Conservation (phyloP, 805 yeast genomes). For the Ascoidea tarda region DNA sequence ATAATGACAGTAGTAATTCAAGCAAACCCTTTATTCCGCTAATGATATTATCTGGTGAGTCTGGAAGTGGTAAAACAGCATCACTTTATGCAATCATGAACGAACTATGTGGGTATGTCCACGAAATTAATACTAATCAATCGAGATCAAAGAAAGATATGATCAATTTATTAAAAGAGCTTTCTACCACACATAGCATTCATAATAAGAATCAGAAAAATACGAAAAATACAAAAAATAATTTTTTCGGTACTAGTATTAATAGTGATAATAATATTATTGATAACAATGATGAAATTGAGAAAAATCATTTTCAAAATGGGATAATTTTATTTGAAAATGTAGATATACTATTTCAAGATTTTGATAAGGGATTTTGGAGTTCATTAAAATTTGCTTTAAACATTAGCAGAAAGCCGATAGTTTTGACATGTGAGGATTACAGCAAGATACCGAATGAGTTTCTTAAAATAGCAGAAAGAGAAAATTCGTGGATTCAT, state of each 20-base stretch:
- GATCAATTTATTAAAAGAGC: conserved; percentile 49
- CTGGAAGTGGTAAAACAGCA: conserved; percentile 70
- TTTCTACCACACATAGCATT: conserved; percentile 74
- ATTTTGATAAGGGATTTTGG: conserved; percentile 76
- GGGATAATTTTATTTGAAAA: conserved; percentile 77
- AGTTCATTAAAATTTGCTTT: conserved; percentile 46
- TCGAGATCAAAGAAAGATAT: conserved; percentile 63
- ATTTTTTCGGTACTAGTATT: not conserved
- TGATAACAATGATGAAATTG: not conserved
- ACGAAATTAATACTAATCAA: conserved; percentile 70
- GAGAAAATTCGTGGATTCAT: conserved; percentile 25
- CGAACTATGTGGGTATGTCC: conserved; percentile 53
- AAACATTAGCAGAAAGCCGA: conserved; percentile 50
- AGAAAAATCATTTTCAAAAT: conserved; percentile 24
- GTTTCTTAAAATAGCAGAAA: conserved; percentile 29
- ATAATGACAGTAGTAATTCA: not conserved
- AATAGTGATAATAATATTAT: conserved; percentile 1
- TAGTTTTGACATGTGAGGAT: conserved; percentile 51
- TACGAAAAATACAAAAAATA: conserved; percentile 1
- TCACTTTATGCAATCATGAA: conserved; percentile 54
- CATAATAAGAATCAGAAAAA: conserved; percentile 20
- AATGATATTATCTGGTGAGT: conserved; percentile 52
- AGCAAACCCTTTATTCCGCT: conserved; percentile 36
- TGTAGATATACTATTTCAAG: conserved; percentile 66
- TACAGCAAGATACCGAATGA: conserved; percentile 30